Base-by-base conservation (phyloP, 2,329 filamentous ascomycete genomes). In the Claviceps paspali region DNA sequence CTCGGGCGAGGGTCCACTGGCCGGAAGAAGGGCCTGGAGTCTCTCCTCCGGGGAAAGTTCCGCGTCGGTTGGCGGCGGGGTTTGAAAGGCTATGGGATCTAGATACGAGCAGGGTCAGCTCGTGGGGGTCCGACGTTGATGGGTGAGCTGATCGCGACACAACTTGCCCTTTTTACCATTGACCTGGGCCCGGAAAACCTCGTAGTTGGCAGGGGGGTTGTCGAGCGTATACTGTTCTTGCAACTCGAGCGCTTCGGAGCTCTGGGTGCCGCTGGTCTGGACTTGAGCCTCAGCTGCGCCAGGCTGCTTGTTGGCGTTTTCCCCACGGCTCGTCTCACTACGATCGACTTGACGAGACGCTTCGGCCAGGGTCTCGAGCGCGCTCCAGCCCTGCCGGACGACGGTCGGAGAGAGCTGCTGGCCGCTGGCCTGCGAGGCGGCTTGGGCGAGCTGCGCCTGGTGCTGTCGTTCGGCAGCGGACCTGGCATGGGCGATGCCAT, bases 301-400 rank as follows among this genome's bases (percentile, higher is more conserved):
- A 44, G 33, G 62, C 45, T 32, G 35, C 35, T 33, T 33, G 30
- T 50, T 47, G 22, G 43, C 47, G 19, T 49, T 64, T 42, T 69
- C 59, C 39, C 64, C 64, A 47, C 72, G 70, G 36, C 66, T 70
- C 50, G 75, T 76, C 49, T 76, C 70, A 41, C 65, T 71, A 12
- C 76, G 64, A 47, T 82, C 81, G 40, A 91, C 73, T 54, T 83
- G 82, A 35, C 84, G 73, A 35, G 86, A 92, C 0, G 87, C 86
- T 58, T 94, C 86, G 23, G 86, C 86, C 17, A 94, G 67, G 5
- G 86, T 86, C 53, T 92, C 83, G 27, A 94, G 65, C 2, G 83
- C 82, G 43, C 83, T 85, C 68, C 85, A 84, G 45, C 76, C 74
- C 46, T 74, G 70, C 1, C 67, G 64, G 6, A 65, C 50, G 17